Percentiles rank a stretch among this genome's conserved stretches.
Conservation (phyloP, 1,284 basidiomycete genomes). For the Cryptococcus sp. region DNA sequence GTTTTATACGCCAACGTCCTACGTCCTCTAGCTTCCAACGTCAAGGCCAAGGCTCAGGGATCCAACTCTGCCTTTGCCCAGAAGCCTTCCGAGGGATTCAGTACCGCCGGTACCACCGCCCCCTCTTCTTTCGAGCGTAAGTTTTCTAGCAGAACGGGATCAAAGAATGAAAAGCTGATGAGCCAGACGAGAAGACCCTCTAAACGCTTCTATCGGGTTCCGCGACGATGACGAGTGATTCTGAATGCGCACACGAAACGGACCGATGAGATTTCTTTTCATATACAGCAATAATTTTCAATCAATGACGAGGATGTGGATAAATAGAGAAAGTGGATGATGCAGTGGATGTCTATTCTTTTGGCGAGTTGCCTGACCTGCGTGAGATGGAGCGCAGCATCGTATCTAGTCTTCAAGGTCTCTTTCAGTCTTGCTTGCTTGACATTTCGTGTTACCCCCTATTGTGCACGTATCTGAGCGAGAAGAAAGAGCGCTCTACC, state of each 20-base stretch:
- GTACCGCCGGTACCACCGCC: slow-evolving; percentile 33
- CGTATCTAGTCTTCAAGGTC: no score
- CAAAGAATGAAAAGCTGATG: background rate
- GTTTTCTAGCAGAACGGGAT: no score
- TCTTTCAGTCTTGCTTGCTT: no score
- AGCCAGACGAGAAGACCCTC: slow-evolving; percentile 39
- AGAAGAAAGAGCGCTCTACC: no score
- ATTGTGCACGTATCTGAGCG: no score
- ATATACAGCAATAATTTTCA: no score
- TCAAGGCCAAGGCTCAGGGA: slow-evolving; percentile 26
- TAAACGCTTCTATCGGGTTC: slow-evolving; percentile 12
- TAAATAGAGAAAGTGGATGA: no score
- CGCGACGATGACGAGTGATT: slow-evolving; percentile 3
- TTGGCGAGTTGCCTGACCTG: no score
- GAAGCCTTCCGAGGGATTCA: slow-evolving; percentile 23
- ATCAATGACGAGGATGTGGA: no score
- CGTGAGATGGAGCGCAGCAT: no score
- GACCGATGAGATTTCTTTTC: background rate
- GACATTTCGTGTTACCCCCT: no score
- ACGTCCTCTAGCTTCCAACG: slow-evolving; percentile 62
- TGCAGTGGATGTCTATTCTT: no score
- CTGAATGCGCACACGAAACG: background rate
- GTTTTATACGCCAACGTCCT: slow-evolving; percentile 61
- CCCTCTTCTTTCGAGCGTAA: slow-evolving; percentile 42
- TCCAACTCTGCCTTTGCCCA: slow-evolving; percentile 23